Base-by-base conservation (phyloP, 257 asterid genomes). In the Gardenia jasminoides region DNA sequence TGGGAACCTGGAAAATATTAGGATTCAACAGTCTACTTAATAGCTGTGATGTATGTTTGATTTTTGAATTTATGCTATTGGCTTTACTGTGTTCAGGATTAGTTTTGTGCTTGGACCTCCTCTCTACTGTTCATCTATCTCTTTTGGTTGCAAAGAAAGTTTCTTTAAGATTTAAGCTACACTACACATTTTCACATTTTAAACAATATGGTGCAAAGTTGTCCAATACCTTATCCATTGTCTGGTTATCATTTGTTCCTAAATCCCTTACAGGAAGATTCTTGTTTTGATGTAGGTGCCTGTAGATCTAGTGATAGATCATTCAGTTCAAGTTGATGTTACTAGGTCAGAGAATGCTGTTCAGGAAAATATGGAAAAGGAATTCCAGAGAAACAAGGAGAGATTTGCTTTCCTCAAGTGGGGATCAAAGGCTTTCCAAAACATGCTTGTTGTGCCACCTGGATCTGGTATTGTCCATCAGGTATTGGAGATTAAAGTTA, bases 371-470 rank as follows among this genome's bases (percentile, higher is more conserved):
- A 91, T 93, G 98, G 94, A 93, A 83, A 94, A 89, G 82, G 99
- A 94, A 81, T 95, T 95, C 85, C 86, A 92, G 86, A 90, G 99
- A 81, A 95, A 95, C 91, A 95, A 92, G 87, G 99, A 93, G 87
- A 91, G 98, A 80, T 95, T 95, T 87, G 98, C 96, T 84, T 95
- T 95, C 84, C 98, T 95, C 50, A 95, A 93, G 86, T 95, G 99
- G 99, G 99, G 99, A 70, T 95, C 99, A 78, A 88, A 86, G 77
- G 98, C 98, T 85, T 95, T 95, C 83, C 93, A 86, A 19, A 95
- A 95, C 81, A 95, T 94, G 98, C 99, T 94, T 81, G 99, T 93
- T 82, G 99, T 95, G 79, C 99, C 99, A 11, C 99, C 99, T 12
- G 99, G 98, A 16, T 95, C 99, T 81, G 99, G 99, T 83, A 93